Percentiles rank a stretch among this genome's conserved stretches.
Conservation (phyloP, 306 rosid species). For the Prosopis cineraria region DNA sequence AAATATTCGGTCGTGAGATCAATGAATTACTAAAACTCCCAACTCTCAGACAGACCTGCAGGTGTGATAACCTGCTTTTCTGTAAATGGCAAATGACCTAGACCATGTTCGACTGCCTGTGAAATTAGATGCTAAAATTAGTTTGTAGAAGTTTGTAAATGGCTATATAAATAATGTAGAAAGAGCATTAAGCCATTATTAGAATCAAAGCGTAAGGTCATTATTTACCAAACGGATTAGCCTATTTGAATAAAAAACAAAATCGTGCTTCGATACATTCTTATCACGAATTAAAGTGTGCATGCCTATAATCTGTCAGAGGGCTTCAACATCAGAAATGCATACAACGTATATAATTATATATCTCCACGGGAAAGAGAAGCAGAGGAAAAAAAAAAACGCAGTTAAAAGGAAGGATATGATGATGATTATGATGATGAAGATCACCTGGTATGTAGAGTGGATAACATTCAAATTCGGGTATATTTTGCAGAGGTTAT, state of each 20-base stretch:
- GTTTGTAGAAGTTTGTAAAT: conserved; percentile 18
- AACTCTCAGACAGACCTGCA: conserved; percentile 55
- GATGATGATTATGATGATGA: conserved; percentile 19
- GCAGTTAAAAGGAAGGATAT: neutral
- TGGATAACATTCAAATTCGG: conserved; percentile 79
- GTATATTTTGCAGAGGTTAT: conserved; percentile 88
- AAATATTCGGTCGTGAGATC: conserved; percentile 3
- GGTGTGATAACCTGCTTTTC: conserved; percentile 91
- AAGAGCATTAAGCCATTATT: conserved; percentile 5
- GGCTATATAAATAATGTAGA: conserved; percentile 13
- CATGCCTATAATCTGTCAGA: conserved; percentile 88
- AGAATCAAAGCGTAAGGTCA: conserved; percentile 15
- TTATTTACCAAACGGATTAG: conserved; percentile 85
- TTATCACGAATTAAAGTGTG: conserved; percentile 88
- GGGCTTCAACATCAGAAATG: conserved; percentile 29
- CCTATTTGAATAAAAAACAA: conserved; percentile 87
- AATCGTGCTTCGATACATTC: conserved; percentile 89
- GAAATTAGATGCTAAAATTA: conserved; percentile 31
- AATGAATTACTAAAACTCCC: conserved; percentile 14
- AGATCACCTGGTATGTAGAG: conserved; percentile 88
- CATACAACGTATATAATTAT: neutral
- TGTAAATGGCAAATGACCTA: conserved; percentile 92
- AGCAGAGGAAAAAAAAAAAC: neutral
- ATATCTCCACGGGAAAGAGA: conserved; percentile 22
- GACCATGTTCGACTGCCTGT: conserved; percentile 97